phyloP scores from a whole-genome alignment of 1,284 basidiomycete species.

The Naganishia liquefaciens region DNA sequence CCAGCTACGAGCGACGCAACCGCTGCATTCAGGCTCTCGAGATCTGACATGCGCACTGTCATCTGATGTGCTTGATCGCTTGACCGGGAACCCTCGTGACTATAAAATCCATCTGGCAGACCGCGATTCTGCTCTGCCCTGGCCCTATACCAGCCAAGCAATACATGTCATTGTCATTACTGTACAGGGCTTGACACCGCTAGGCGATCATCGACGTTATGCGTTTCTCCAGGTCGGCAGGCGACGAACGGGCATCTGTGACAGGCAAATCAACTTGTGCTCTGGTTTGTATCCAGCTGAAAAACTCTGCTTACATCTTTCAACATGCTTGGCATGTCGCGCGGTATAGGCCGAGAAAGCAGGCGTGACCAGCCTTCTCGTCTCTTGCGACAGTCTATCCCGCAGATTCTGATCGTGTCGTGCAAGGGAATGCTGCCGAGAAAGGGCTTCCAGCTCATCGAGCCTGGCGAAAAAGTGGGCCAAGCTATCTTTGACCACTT shows the following conservation, averaged over 20 bases:
- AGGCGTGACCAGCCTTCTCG: conserved; percentile 42
- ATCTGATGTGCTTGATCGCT: too few relatives aligned
- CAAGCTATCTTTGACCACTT: conserved; percentile 50
- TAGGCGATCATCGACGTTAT: conserved; percentile 21
- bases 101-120: too few relatives aligned
- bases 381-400: conserved; percentile 48
- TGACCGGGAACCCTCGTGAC: too few relatives aligned
- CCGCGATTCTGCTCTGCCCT: too few relatives aligned
- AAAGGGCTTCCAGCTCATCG: conserved; percentile 45
- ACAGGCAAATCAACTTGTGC: neutral
- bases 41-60: too few relatives aligned
- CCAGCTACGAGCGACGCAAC: too few relatives aligned
- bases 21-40: too few relatives aligned
- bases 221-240: conserved; percentile 31
- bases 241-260: conserved; percentile 28
- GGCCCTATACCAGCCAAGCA: too few relatives aligned
- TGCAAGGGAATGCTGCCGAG: conserved; percentile 43
- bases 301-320: conserved; percentile 32
- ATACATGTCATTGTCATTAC: too few relatives aligned
- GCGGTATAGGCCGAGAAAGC: conserved; percentile 28
- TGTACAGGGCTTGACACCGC: too few relatives aligned
- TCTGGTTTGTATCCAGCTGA: neutral
- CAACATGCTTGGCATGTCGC: conserved; percentile 30
- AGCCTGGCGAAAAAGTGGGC: conserved; percentile 50
- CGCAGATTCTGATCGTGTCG: conserved; percentile 49